Evolutionary conservation across 2,329 filamentous ascomycete genomes (phyloP), one percentile per base, ranked within the genome.

Genomic region (Paecilomyces fulvus): DNA sequence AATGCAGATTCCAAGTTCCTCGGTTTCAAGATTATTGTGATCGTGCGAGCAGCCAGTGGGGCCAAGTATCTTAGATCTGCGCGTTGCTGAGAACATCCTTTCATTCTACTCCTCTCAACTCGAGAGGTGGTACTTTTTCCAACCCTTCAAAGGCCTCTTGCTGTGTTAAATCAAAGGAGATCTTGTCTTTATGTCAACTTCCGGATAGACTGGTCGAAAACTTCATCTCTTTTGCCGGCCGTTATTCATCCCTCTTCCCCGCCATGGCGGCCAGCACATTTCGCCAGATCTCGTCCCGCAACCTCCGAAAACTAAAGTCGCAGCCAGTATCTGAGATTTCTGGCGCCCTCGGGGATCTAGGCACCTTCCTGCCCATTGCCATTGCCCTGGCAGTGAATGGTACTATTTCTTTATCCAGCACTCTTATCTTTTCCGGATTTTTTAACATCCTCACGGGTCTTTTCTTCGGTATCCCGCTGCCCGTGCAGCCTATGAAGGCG

Each of bases 401-500:
- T 31, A 92, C 89, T 8, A 89, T 97, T 64, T 87, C 89, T 21
- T 81, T 97, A 1, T 84, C 89, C 25, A 86, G 86, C 51, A 96
- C 92, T 0, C 81, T 97, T 0, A 83, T 97, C 5, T 94, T 96
- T 69, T 92, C 90, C 0, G 94, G 94, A 1, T 67, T 92, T 9
- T 92, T 88, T 72, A 97, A 97, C 66, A 83, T 96, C 55, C 66
- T 88, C 11, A 96, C 92, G 0, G 94, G 92, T 17, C 68, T 86
- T 1, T 73, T 86, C 30, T 97, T 96, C 66, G 92, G 92, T 6
- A 87, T 97, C 46, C 92, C 92, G 1, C 75, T 96, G 3, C 92
- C 92, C 0, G 91, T 96, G 0, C 92, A 96, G 75, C 92, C 92
- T 0, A 88, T 88, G 85, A 88, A 87, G 80, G 92, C 92, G 37